Conservation (phyloP, 2,329 filamentous ascomycete genomes). For the Exophiala xenobiotica region DNA sequence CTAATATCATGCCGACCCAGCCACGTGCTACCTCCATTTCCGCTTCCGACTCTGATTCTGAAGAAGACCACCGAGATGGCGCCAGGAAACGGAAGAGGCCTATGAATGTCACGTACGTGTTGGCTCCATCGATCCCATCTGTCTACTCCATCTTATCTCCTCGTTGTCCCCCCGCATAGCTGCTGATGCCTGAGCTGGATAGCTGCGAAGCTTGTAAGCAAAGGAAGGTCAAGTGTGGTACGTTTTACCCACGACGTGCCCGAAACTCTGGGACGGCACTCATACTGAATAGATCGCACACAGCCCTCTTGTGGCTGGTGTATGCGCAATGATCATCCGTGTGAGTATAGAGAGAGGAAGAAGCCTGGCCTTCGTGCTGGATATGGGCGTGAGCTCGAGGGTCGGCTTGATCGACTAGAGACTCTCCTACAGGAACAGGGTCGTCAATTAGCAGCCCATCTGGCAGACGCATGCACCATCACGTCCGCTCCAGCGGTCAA, state of each 20-base stretch:
- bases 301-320: slow-evolving; percentile 70
- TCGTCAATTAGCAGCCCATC: slow-evolving; percentile 28
- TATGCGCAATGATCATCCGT: slow-evolving; percentile 63
- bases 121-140: not conserved
- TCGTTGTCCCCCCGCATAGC: slow-evolving; percentile 6
- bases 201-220: slow-evolving; percentile 48
- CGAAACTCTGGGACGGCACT: not conserved
- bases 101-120: slow-evolving; percentile 33
- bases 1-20: slow-evolving; percentile 4
- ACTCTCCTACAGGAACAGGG: slow-evolving; percentile 34
- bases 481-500: not conserved
- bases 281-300: slow-evolving; percentile 42
- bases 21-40: slow-evolving; percentile 10
- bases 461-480: slow-evolving; percentile 25
- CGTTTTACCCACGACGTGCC: slow-evolving; percentile 14
- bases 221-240: slow-evolving; percentile 49
- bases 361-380: slow-evolving; percentile 66
- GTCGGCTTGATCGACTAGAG: slow-evolving; percentile 57
- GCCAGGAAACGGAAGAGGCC: slow-evolving; percentile 58
- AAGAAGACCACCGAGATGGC: slow-evolving; percentile 46
- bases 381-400: slow-evolving; percentile 61
- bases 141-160: slow-evolving; percentile 1
- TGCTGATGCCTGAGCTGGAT: slow-evolving; percentile 22
- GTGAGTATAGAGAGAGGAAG: slow-evolving; percentile 69
- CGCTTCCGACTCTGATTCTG: slow-evolving; percentile 38